Percentiles rank a stretch among this genome's conserved stretches.
Evolutionary conservation across 2,329 filamentous ascomycete genomes (phyloP).

Genomic region (Monosporascus sp.): DNA sequence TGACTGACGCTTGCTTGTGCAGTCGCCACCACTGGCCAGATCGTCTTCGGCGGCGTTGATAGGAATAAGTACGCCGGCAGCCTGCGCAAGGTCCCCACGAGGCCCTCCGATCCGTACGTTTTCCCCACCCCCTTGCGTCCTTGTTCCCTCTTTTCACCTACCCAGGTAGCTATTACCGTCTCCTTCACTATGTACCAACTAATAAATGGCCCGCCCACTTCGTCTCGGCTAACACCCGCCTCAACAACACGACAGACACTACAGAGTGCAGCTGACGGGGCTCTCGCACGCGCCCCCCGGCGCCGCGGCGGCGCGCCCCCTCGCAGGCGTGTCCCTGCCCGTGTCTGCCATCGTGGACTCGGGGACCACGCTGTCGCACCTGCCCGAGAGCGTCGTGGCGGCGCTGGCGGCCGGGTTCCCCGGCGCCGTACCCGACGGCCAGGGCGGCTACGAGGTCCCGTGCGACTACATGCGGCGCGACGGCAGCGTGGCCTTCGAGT

Average conservation of each 20-base stretch:
- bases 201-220: not conserved
- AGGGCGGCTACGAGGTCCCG: constrained; percentile 40
- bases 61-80: constrained; percentile 45
- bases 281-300: constrained; percentile 14
- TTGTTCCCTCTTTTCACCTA: not conserved
- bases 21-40: constrained; percentile 38
- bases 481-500: constrained; percentile 45
- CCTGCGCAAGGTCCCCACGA: constrained; percentile 39
- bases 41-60: constrained; percentile 52
- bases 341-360: constrained; percentile 46
- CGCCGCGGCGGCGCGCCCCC: constrained; percentile 3
- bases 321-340: constrained; percentile 21
- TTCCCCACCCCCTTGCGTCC: constrained; percentile 6
- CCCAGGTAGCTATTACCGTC: constrained; percentile 10
- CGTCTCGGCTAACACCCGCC: not conserved
- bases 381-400: constrained; percentile 38
- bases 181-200: not conserved
- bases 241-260: constrained; percentile 19
- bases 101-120: constrained; percentile 29
- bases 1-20: constrained; percentile 1
- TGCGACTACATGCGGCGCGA: constrained; percentile 33
- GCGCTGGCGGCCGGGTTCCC: constrained; percentile 39
- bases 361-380: constrained; percentile 44
- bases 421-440: constrained; percentile 32
- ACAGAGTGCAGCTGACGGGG: constrained; percentile 20